Conservation (phyloP, 2,329 filamentous ascomycete species). For the Epichloe aotearoae region DNA sequence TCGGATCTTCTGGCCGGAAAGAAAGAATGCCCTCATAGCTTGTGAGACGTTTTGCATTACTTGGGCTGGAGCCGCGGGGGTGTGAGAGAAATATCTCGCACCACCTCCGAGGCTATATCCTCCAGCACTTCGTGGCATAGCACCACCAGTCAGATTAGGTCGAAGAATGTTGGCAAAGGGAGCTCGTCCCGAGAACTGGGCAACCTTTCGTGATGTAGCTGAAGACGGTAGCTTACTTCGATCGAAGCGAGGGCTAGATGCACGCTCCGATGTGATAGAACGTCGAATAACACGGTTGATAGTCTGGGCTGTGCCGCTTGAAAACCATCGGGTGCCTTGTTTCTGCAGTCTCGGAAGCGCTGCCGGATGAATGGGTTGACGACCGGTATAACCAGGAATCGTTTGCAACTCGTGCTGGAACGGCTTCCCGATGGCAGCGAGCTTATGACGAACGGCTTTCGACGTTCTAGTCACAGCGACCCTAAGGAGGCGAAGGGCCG, state of each 20-base stretch:
- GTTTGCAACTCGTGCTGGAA: conserved; percentile 33
- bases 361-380: conserved; percentile 42
- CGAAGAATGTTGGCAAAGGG: conserved; percentile 83
- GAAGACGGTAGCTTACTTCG: conserved; percentile 36
- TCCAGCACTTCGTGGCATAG: conserved; percentile 70
- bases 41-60: conserved; percentile 92
- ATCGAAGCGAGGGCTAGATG: conserved; percentile 25
- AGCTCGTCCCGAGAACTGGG: conserved; percentile 56
- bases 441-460: conserved; percentile 36
- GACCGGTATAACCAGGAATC: conserved; percentile 21
- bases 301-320: conserved; percentile 28
- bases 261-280: conserved; percentile 32
- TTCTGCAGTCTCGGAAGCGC: conserved; percentile 37
- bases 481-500: conserved; percentile 41
- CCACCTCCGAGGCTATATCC: conserved; percentile 70
- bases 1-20: conserved; percentile 79
- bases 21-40: conserved; percentile 79
- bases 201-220: conserved; percentile 35
- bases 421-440: conserved; percentile 31
- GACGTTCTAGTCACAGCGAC: conserved; percentile 37
- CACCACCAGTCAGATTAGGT: conserved; percentile 82
- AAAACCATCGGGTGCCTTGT: conserved; percentile 32
- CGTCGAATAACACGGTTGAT: conserved; percentile 34
- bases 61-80: conserved; percentile 71
- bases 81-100: conserved; percentile 81